phyloP scores from a whole-genome alignment of 805 yeast species.

The Candida koratica region DNA sequence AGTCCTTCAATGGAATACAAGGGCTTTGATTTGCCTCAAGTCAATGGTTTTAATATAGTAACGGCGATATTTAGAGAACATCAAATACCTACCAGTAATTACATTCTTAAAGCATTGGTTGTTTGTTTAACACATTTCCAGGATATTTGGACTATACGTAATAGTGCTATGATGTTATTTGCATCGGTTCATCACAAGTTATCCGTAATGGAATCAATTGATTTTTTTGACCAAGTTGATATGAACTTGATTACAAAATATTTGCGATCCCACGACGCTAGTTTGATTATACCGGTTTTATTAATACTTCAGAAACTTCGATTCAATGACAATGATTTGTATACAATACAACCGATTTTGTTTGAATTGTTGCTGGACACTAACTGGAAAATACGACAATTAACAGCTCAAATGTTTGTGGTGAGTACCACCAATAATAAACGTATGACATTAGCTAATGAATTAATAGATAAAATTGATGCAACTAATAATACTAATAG shows the following conservation, averaged over 20 bases:
- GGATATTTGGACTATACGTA: constrained; percentile 81
- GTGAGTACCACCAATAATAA: constrained; percentile 23
- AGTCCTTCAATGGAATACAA: constrained; percentile 39
- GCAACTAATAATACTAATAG: constrained; percentile 11
- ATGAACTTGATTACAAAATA: constrained; percentile 46
- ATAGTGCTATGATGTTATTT: constrained; percentile 91
- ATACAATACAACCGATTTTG: constrained; percentile 50
- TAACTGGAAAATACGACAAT: constrained; percentile 83
- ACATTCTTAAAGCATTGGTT: constrained; percentile 54
- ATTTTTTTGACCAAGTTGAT: constrained; percentile 67
- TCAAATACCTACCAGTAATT: constrained; percentile 52
- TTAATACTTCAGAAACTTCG: constrained; percentile 68
- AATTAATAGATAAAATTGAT: constrained; percentile 37
- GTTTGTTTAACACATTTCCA: constrained; percentile 62
- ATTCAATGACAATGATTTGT: constrained; percentile 45
- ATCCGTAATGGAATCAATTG: constrained; percentile 66
- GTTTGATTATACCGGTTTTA: constrained; percentile 70
- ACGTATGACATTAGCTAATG: constrained; percentile 52
- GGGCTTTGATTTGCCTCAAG: constrained; percentile 74
- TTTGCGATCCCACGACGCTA: constrained; percentile 39
- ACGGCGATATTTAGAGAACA: constrained; percentile 72
- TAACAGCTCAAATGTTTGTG: constrained; percentile 71
- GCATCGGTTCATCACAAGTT: constrained; percentile 77
- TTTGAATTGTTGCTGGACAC: constrained; percentile 45
- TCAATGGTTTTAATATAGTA: constrained; percentile 87